Evolutionary conservation across 805 yeast species (phyloP), one percentile per base, ranked within the genome.

Genomic region (Saccharomycopsis amapae): DNA sequence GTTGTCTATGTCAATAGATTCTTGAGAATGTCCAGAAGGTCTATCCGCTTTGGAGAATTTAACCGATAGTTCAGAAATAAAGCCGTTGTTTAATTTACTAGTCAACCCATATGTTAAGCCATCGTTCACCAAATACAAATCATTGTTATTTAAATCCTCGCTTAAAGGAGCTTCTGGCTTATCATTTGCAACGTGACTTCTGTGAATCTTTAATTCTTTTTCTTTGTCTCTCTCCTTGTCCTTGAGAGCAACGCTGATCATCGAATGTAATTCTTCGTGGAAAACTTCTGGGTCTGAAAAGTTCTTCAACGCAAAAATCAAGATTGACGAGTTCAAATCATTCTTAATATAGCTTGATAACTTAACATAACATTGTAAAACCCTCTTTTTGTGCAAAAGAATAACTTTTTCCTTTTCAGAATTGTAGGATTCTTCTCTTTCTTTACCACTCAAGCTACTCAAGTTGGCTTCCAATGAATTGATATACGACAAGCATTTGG

Each of bases 51-150:
- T 43, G 15, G 49, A 33, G 49, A 55, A 54, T 49, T 64, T 63
- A 25, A 63, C 57, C 32, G 58, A 48, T 28, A 71, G 54, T 42
- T 68, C 71, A 44, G 66, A 69, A 19, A 75, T 58, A 10, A 56
- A 52, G 3, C 53, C 42, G 4, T 58, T 56, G 4, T 56, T 50
- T 22, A 69, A 63, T 51, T 75, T 75, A 54, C 80, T 73, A 0
- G 81, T 70, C 1, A 78, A 59, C 2, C 85, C 84, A 58, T 65
- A 74, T 3, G 69, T 67, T 55, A 67, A 68, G 17, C 71, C 73
- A 50, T 67, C 71, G 38, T 69, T 43, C 12, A 48, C 50, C 23
- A 51, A 39, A 24, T 40, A 40, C 25, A 51, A 40, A 43, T 51
- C 54, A 42, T 45, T 43, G 25, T 49, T 48, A 25, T 48, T 42